phyloP scores from a whole-genome alignment of 2,329 filamentous ascomycete genomes.

The Remersonia thermophila region DNA sequence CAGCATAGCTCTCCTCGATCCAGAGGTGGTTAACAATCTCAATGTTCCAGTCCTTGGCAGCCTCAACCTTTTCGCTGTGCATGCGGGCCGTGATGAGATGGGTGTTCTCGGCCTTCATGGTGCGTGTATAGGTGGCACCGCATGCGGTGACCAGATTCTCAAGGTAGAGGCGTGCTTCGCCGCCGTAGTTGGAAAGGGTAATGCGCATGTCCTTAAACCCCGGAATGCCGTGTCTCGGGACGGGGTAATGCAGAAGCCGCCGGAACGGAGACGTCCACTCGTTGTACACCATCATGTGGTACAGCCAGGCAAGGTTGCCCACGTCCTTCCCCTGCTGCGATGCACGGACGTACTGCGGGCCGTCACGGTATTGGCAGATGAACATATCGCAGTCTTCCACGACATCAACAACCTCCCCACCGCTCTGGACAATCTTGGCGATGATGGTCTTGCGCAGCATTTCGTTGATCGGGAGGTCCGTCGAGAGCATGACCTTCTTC shows the following conservation, averaged over 20 bases:
- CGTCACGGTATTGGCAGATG: conserved; percentile 78
- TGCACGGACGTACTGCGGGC: conserved; percentile 63
- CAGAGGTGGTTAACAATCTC: conserved; percentile 88
- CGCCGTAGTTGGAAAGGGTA: conserved; percentile 91
- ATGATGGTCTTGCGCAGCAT: conserved; percentile 56
- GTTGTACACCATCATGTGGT: conserved; percentile 79
- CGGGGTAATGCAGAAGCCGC: conserved; percentile 78
- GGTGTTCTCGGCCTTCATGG: conserved; percentile 88
- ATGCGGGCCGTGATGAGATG: conserved; percentile 87
- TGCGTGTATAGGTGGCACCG: conserved; percentile 85
- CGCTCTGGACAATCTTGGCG: conserved; percentile 57
- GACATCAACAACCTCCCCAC: conserved; percentile 53
- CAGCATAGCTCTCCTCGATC: conserved; percentile 94
- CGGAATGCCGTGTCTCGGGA: conserved; percentile 63
- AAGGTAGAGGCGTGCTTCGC: conserved; percentile 83
- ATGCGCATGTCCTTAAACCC: conserved; percentile 69
- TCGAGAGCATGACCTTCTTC: conserved; percentile 64
- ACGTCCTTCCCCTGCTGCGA: conserved; percentile 70
- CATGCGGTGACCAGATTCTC: conserved; percentile 79
- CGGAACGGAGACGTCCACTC: conserved; percentile 76
- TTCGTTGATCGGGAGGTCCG: conserved; percentile 58
- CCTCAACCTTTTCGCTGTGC: conserved; percentile 83
- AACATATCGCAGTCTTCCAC: conserved; percentile 68
- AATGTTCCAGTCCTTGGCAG: conserved; percentile 85
- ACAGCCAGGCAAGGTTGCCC: conserved; percentile 88